Evolutionary conservation across 2,329 filamentous ascomycete species (phyloP).

Genomic region (Aspergillus fijiensis): DNA sequence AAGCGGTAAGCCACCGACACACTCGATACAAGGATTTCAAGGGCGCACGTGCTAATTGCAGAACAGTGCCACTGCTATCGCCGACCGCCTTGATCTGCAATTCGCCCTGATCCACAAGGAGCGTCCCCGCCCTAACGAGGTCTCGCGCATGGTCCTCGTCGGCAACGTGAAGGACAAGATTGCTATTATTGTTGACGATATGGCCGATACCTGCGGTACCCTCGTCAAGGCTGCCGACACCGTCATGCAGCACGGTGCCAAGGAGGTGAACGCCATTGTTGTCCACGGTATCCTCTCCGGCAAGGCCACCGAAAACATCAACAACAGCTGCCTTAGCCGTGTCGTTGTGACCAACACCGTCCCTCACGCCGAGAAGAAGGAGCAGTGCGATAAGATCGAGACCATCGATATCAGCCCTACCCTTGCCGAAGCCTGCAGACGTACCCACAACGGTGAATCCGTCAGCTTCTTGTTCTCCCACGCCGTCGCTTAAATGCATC

Average conservation of each 20-base stretch:
- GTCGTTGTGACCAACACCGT: conserved; percentile 91
- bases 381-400: conserved; percentile 74
- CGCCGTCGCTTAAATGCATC: conserved; percentile 37
- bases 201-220: conserved; percentile 95
- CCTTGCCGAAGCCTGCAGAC: conserved; percentile 50
- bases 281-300: conserved; percentile 91
- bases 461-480: conserved; percentile 54
- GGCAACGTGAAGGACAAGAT: conserved; percentile 88
- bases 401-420: conserved; percentile 92
- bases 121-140: conserved; percentile 84
- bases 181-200: conserved; percentile 95
- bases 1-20: conserved; percentile 62
- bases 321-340: conserved; percentile 71
- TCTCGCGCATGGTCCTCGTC: conserved; percentile 92
- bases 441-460: conserved; percentile 54
- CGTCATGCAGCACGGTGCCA: conserved; percentile 80
- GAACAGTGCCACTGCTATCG: conserved; percentile 78
- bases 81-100: conserved; percentile 82
- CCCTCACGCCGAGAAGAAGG: conserved; percentile 75
- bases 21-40: background rate
- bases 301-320: conserved; percentile 82
- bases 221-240: conserved; percentile 85
- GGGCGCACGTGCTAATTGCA: conserved; percentile 1
- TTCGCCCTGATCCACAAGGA: conserved; percentile 98
- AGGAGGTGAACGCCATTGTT: conserved; percentile 88